Evolutionary conservation across 305 asterid genomes (phyloP).

Genomic region (Fraxinus sp.): DNA sequence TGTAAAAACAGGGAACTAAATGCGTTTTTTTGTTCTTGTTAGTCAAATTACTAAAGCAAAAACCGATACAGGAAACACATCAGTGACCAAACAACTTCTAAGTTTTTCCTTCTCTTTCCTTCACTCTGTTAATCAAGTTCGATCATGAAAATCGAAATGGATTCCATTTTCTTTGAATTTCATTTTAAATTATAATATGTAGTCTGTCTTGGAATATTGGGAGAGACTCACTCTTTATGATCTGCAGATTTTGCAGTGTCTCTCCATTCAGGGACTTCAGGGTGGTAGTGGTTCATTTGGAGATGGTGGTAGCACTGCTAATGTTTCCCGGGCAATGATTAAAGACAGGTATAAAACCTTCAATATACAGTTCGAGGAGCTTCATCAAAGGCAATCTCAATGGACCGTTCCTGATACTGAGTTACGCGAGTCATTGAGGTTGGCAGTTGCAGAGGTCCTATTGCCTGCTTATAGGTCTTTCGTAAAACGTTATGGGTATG

Average conservation of each 20-base stretch:
- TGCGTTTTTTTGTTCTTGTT: neutral
- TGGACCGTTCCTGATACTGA: constrained; percentile 99
- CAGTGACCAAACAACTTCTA: neutral
- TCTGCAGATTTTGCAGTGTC: constrained; percentile 79
- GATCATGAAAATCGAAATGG: neutral
- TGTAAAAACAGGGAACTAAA: neutral
- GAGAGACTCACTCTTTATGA: neutral
- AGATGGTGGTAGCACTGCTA: constrained; percentile 51
- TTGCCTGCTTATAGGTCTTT: constrained; percentile 93
- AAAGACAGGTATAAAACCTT: constrained; percentile 88
- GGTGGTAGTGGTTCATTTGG: constrained; percentile 52
- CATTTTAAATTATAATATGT: neutral
- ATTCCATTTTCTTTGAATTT: neutral
- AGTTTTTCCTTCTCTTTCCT: neutral
- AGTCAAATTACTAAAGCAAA: neutral
- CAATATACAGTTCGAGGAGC: constrained; percentile 81
- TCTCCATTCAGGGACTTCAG: constrained; percentile 62
- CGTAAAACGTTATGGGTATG: constrained; percentile 78
- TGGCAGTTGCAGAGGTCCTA: constrained; percentile 96
- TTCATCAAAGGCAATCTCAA: constrained; percentile 95
- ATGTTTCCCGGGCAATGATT: constrained; percentile 71
- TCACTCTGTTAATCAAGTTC: neutral
- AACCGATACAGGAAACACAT: neutral
- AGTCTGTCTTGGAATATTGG: neutral
- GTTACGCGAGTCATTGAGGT: constrained; percentile 85